These are phyloP conservation scores for Penicillium lividum DNA, from an alignment of 495 filamentous ascomycete species.

Conservation along the genomic window DNA sequence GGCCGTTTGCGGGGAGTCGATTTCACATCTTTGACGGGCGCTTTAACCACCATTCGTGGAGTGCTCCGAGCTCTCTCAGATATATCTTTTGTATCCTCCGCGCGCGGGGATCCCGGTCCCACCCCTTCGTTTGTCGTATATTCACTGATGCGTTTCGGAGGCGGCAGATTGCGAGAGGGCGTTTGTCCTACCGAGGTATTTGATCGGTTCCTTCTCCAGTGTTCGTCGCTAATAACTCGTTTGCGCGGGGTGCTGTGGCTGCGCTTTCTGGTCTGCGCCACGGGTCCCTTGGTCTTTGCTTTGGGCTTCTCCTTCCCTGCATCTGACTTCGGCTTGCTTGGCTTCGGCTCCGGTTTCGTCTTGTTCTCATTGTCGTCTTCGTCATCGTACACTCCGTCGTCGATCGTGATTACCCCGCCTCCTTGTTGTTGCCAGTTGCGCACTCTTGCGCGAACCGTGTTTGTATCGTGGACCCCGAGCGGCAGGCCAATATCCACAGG, in stretches of 20 bases:
- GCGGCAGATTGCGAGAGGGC: conserved; percentile 52
- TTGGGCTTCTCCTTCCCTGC: conserved; percentile 14
- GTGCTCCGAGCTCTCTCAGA: conserved; percentile 15
- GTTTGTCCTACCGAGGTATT: conserved; percentile 37
- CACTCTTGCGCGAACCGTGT: conserved; percentile 67
- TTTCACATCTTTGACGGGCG: conserved; percentile 15
- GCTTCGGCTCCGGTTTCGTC: conserved; percentile 28
- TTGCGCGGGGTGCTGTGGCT: conserved; percentile 67
- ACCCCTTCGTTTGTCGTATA: conserved; percentile 45
- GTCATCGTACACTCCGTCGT: conserved; percentile 40
- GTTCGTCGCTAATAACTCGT: conserved; percentile 76
- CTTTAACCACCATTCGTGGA: conserved; percentile 12
- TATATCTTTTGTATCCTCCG: conserved; percentile 26
- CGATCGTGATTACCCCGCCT: conserved; percentile 56
- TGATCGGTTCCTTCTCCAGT: conserved; percentile 62
- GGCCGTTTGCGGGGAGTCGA: conserved; percentile 18
- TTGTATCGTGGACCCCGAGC: conserved; percentile 55
- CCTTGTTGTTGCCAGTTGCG: conserved; percentile 75
- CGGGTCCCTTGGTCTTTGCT: conserved; percentile 14
- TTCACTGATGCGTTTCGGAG: conserved; percentile 45
- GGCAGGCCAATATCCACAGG: conserved; percentile 54
- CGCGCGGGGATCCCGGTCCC: conserved; percentile 15
- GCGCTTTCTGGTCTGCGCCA: conserved; percentile 29
- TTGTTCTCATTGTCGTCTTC: conserved; percentile 37
- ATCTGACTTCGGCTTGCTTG: conserved; percentile 29